A percentile compares a stretch with the other conserved stretches of the same genome.
Conservation (phyloP, 768 basidiomycete species). For the Boletus tylopilopsis region DNA sequence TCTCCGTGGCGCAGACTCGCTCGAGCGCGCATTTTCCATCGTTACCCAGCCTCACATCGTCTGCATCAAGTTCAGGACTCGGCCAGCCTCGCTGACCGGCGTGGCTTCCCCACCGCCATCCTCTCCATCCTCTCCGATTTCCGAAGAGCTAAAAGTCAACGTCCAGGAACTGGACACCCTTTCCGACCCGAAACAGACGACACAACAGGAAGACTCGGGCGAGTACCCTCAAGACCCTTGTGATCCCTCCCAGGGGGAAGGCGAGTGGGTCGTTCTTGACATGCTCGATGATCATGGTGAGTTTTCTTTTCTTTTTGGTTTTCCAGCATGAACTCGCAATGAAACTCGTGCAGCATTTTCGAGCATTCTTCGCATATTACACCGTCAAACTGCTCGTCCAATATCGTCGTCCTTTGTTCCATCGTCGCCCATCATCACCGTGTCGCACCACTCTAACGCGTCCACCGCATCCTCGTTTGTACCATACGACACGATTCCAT, state of each 20-base stretch:
- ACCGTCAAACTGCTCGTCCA: constrained; percentile 36
- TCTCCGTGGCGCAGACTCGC: constrained; percentile 43
- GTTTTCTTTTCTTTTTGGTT: neutral
- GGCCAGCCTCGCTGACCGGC: neutral
- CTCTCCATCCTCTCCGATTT: constrained; percentile 24
- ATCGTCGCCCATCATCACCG: constrained; percentile 49
- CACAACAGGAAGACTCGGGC: neutral
- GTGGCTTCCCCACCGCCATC: constrained; percentile 18
- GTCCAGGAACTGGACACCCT: constrained; percentile 1
- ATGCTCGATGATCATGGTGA: constrained; percentile 45
- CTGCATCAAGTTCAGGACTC: constrained; percentile 38
- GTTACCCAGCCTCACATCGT: constrained; percentile 31
- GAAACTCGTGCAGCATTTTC: constrained; percentile 36
- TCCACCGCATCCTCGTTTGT: constrained; percentile 18
- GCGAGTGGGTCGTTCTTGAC: constrained; percentile 53
- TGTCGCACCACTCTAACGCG: constrained; percentile 37
- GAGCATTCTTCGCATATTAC: constrained; percentile 50
- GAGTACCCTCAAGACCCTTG: neutral
- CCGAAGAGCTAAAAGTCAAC: constrained; percentile 9
- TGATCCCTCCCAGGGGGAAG: constrained; percentile 15
- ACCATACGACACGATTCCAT: constrained; percentile 42
- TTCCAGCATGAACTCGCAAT: neutral
- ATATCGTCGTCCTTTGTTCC: constrained; percentile 43
- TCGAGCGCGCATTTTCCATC: constrained; percentile 30
- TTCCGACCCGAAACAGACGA: constrained; percentile 1